phyloP scores from a whole-genome alignment of 306 rosid genomes.

The Quercus aquifolioides region DNA sequence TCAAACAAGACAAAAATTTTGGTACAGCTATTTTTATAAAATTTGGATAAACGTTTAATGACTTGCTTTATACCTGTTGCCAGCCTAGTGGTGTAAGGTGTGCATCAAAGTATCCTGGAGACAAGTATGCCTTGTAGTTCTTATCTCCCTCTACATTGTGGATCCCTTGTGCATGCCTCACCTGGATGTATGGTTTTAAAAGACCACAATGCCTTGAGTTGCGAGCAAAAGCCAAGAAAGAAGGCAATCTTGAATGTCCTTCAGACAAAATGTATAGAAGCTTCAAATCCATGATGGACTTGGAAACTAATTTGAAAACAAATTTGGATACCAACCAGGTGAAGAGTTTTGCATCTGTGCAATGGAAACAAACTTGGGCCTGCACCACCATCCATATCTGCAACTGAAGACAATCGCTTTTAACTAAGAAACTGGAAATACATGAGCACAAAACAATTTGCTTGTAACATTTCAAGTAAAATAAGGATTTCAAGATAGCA shows the following conservation, averaged over 20 bases:
- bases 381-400: constrained; percentile 56
- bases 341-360: constrained; percentile 53
- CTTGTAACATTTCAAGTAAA: neutral
- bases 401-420: constrained; percentile 22
- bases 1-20: neutral
- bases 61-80: constrained; percentile 44
- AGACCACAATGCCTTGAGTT: constrained; percentile 30
- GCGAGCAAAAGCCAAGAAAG: constrained; percentile 26
- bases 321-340: constrained; percentile 40
- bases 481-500: neutral
- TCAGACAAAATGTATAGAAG: constrained; percentile 18
- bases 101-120: constrained; percentile 52
- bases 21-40: neutral
- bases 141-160: constrained; percentile 57
- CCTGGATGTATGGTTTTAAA: constrained; percentile 45
- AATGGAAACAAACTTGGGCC: constrained; percentile 41
- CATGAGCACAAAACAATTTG: neutral
- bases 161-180: constrained; percentile 59
- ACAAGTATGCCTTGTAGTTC: constrained; percentile 43
- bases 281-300: constrained; percentile 25
- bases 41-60: neutral
- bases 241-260: constrained; percentile 33
- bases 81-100: constrained; percentile 51
- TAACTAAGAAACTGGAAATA: neutral
- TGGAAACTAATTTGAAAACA: constrained; percentile 6